Evolutionary conservation across 169 alveolate species (phyloP).

Genomic region (Neospora caninum): DNA sequence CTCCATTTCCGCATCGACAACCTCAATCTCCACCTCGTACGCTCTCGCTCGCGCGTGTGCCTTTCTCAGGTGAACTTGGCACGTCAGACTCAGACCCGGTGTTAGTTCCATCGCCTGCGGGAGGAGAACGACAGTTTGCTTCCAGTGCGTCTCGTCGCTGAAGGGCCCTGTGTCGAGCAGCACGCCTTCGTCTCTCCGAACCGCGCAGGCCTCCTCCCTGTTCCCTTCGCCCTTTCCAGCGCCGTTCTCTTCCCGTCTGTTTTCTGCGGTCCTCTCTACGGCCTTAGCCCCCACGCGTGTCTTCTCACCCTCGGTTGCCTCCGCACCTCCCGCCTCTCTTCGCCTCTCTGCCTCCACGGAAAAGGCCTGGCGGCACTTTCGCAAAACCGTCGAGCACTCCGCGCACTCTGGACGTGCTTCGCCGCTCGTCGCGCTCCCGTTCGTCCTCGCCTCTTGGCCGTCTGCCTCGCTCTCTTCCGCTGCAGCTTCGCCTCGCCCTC

Average conservation of each 20-base stretch:
- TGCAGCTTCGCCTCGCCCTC: neutral
- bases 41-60: neutral
- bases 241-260: neutral
- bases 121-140: constrained; percentile 32
- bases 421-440: neutral
- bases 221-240: neutral
- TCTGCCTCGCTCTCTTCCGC: neutral
- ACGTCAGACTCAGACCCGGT: neutral
- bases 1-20: constrained; percentile 32
- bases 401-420: neutral
- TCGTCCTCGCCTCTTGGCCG: neutral
- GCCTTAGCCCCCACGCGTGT: neutral
- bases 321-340: neutral
- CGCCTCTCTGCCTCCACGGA: too few relatives aligned
- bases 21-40: constrained; percentile 38
- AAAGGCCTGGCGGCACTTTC: too few relatives aligned
- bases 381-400: neutral
- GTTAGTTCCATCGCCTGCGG: constrained; percentile 24
- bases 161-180: constrained; percentile 28
- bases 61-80: neutral
- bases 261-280: neutral
- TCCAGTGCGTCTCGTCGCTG: constrained; percentile 36
- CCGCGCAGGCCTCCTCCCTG: neutral
- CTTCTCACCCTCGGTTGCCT: too few relatives aligned
- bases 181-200: neutral